A percentile compares a stretch with the other conserved stretches of the same genome.
Evolutionary conservation across 208 protist species (phyloP).

Genomic region (Leishmania amazonensis): DNA sequence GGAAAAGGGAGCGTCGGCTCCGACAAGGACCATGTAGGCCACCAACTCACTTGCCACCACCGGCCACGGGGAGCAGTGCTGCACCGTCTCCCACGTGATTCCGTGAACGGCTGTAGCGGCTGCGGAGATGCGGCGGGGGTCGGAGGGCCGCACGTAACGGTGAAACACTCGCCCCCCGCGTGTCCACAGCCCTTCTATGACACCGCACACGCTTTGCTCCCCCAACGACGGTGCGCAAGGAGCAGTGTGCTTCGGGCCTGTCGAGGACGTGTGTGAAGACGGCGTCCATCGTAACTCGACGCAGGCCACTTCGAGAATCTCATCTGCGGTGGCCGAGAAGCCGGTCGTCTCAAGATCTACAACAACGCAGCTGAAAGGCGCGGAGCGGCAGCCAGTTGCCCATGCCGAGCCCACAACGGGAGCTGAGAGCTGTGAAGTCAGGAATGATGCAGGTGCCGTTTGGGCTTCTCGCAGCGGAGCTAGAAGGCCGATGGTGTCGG

Average conservation of each 20-base stretch:
- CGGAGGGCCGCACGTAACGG: slow-evolving; percentile 41
- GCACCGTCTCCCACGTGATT: slow-evolving; percentile 36
- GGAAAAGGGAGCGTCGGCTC: neutral
- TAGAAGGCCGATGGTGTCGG: slow-evolving; percentile 13
- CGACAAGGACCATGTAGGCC: slow-evolving; percentile 3
- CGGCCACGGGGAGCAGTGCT: slow-evolving; percentile 29
- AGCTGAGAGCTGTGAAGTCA: neutral
- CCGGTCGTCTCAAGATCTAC: slow-evolving; percentile 78
- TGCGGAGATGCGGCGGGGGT: slow-evolving; percentile 8
- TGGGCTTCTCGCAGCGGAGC: too few species aligned
- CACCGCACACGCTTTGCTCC: neutral
- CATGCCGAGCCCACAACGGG: neutral
- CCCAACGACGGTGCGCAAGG: neutral
- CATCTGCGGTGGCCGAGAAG: slow-evolving; percentile 37
- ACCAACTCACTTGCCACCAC: slow-evolving; percentile 36
- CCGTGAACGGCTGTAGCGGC: slow-evolving; percentile 34
- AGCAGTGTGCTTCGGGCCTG: neutral
- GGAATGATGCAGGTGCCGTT: neutral
- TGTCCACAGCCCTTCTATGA: slow-evolving; percentile 34
- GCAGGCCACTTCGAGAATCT: slow-evolving; percentile 62
- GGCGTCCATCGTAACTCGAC: slow-evolving; percentile 65
- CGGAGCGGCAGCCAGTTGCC: neutral
- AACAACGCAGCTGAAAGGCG: slow-evolving; percentile 40
- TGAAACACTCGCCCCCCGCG: slow-evolving; percentile 48
- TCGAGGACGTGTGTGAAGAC: neutral